These are phyloP conservation scores for Saccharomycopsis amapae DNA, from an alignment of 805 yeast species.

Conservation along the genomic window DNA sequence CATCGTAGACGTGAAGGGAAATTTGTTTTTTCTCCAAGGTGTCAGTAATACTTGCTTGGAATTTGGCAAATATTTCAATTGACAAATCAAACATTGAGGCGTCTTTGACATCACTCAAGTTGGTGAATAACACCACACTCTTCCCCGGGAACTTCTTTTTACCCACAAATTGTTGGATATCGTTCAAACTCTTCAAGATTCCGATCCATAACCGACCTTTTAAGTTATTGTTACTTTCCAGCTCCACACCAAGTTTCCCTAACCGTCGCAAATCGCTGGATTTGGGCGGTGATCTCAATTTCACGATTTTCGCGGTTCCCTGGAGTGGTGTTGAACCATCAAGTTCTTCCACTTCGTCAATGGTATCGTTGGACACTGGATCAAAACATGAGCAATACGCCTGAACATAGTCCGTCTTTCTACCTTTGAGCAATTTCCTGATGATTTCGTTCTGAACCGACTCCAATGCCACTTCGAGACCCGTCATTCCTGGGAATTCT, in stretches of 20 bases:
- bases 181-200: conserved; percentile 9
- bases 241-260: too few species aligned
- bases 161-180: conserved; percentile 7
- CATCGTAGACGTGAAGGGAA: conserved; percentile 1
- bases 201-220: conserved; percentile 5
- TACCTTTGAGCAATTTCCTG: not conserved
- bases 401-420: not conserved
- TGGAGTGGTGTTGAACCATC: not conserved
- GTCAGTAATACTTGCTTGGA: not conserved
- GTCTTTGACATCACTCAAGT: conserved; percentile 7
- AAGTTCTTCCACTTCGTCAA: not conserved
- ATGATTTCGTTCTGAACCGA: not conserved
- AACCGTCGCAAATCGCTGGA: not conserved
- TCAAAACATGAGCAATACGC: not conserved
- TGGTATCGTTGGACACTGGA: not conserved
- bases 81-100: conserved; percentile 1
- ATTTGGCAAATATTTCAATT: not conserved
- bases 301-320: not conserved
- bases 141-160: conserved; percentile 11
- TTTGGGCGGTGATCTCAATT: not conserved
- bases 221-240: too few species aligned
- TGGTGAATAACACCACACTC: conserved; percentile 10
- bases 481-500: not conserved
- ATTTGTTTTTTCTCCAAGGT: conserved; percentile 2
- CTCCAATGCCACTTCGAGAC: not conserved